Evolutionary conservation across 345 rosid species (phyloP).

Genomic region (Bruguiera sexangula): DNA sequence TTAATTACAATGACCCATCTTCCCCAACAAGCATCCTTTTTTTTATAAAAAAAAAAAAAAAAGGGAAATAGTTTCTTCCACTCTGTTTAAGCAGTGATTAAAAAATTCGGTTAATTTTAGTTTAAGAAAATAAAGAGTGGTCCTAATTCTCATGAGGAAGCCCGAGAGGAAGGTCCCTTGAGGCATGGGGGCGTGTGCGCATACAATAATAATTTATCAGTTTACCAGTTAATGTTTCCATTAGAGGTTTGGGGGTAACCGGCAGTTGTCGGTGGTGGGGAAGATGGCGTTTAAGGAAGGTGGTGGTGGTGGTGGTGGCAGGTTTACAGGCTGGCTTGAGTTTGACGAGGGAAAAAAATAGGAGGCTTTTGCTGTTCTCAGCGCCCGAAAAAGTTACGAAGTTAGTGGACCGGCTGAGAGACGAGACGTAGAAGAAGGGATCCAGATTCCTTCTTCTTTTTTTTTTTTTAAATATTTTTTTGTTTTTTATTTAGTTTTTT

Average conservation of each 20-base stretch:
- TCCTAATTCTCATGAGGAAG: constrained; percentile 32
- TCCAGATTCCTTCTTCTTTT: too few species aligned
- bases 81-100: too few species aligned
- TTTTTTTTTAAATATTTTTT: too few species aligned
- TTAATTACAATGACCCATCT: neutral
- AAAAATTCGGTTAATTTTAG: too few species aligned
- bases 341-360: constrained; percentile 13
- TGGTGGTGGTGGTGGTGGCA: constrained; percentile 43
- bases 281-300: constrained; percentile 47
- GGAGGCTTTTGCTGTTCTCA: too few species aligned
- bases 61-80: too few species aligned
- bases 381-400: neutral
- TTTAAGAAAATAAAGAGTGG: too few species aligned
- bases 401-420: too few species aligned
- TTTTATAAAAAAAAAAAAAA: too few species aligned
- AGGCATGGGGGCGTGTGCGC: constrained; percentile 38
- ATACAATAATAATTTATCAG: constrained; percentile 9
- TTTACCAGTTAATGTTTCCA: neutral
- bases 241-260: constrained; percentile 24
- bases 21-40: too few species aligned
- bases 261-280: constrained; percentile 34
- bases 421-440: too few species aligned
- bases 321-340: constrained; percentile 56
- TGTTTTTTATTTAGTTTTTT: too few species aligned
- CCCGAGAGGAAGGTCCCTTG: constrained; percentile 30